Conservation (phyloP, 805 yeast species). For the Candida insectorum region DNA sequence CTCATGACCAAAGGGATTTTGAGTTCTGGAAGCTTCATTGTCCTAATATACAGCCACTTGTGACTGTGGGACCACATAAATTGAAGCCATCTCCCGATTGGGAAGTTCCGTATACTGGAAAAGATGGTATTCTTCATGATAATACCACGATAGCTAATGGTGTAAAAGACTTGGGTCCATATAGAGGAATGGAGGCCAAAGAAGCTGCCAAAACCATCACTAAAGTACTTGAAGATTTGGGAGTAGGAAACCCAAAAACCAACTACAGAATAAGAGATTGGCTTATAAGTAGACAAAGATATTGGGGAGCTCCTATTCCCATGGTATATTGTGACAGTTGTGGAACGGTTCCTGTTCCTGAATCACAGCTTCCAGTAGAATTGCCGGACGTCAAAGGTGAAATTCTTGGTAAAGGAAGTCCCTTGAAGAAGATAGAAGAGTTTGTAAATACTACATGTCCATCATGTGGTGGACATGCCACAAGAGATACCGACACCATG, state of each 20-base stretch:
- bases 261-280: conserved; percentile 82
- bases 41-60: conserved; percentile 39
- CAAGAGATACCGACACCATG: conserved; percentile 96
- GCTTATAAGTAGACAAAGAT: conserved; percentile 91
- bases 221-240: conserved; percentile 31
- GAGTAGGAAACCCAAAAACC: conserved; percentile 45
- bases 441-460: conserved; percentile 82
- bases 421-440: conserved; percentile 56
- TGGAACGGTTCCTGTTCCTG: conserved; percentile 93
- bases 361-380: conserved; percentile 74
- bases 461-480: conserved; percentile 56
- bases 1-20: conserved; percentile 81
- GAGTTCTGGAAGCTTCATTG: conserved; percentile 73
- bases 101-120: conserved; percentile 46
- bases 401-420: conserved; percentile 60
- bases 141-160: conserved; percentile 24
- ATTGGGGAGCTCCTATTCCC: conserved; percentile 99
- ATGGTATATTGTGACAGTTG: conserved; percentile 82
- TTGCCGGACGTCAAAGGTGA: conserved; percentile 63
- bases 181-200: conserved; percentile 44
- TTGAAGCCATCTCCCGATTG: conserved; percentile 19
- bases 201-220: conserved; percentile 54
- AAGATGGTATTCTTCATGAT: conserved; percentile 39
- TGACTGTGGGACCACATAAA: conserved; percentile 44
- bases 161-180: conserved; percentile 26